Base-by-base conservation (phyloP, 2,329 filamentous ascomycete species). In the Aschersonia sp. region DNA sequence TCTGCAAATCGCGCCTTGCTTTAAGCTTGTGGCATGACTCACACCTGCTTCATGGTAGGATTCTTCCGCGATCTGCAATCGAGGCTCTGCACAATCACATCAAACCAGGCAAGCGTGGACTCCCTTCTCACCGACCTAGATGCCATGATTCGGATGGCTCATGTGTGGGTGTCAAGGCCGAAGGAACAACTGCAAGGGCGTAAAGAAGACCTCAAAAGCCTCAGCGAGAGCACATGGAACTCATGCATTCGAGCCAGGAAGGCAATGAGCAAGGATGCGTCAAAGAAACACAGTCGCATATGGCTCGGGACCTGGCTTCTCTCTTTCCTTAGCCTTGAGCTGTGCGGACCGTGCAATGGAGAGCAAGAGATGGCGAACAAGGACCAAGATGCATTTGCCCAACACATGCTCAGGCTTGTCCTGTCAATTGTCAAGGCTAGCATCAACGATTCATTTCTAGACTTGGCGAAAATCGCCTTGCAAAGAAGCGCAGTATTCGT, bases 211-310 rank as follows among this genome's bases (percentile, higher is more conserved):
- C n/a, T 42, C 40, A 42, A 42, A 20, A n/a, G 2, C 3, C 6
- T 68, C 5, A 84, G 77, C 3, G 77, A 74, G 0, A 65, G 68
- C 30, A 63, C 88, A 5, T 88, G 83, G 84, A 88, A 88, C 53
- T 58, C 74, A 5, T 79, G 78, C 41, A 78, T 79, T 1, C 71
- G 74, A 30, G 57, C 78, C 58, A 69, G 46, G 57, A 61, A 51
- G 48, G 60, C 52, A 40, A 53, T 12, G 43, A 52, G 44, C 9
- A 49, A 56, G 30, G 43, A 55, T 29, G 46, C 49, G 2, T 48
- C 55, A 4, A 53, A 58, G 0, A 50, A 56, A 1, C 53, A 48
- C 30, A 41, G 46, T 42, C 65, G 45, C 48, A 54, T 71, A 31
- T 53, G 74, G 2, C 52, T 66, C 5, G 58, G 67, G 10, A 62